A percentile compares a stretch with the other conserved stretches of the same genome.
Conservation (phyloP, 164 flowering plant species). For the grape (Vitis vinifera) region DNA sequence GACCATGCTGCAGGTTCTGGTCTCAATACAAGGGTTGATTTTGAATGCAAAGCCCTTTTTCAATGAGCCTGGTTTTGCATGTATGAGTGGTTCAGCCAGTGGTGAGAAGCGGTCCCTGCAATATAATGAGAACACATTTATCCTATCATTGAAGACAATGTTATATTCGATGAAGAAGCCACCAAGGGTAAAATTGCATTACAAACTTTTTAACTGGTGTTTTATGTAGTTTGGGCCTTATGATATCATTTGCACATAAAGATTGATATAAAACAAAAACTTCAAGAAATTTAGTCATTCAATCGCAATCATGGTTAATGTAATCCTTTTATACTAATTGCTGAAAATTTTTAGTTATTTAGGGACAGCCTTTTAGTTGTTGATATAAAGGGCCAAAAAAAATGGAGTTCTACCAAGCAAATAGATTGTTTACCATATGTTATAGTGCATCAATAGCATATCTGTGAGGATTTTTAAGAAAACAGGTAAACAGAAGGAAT, state of each 20-base stretch:
- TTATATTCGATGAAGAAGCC: constrained; percentile 60
- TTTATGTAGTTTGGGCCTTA: neutral
- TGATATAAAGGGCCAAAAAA: neutral
- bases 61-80: constrained; percentile 80
- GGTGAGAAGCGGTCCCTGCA: constrained; percentile 52
- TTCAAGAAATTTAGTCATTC: neutral
- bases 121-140: constrained; percentile 68
- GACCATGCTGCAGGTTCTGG: constrained; percentile 79
- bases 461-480: no score
- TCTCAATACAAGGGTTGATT: constrained; percentile 87
- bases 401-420: no score
- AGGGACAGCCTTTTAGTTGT: neutral
- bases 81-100: constrained; percentile 24
- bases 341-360: neutral
- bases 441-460: no score
- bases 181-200: constrained; percentile 56
- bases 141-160: constrained; percentile 72
- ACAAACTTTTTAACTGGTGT: neutral
- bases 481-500: no score
- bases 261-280: neutral
- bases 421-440: no score
- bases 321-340: neutral
- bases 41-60: constrained; percentile 82
- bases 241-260: neutral
- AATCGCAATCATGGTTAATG: neutral